phyloP scores from a whole-genome alignment of 2,329 filamentous ascomycete genomes.

The Aspergillus sp. region DNA sequence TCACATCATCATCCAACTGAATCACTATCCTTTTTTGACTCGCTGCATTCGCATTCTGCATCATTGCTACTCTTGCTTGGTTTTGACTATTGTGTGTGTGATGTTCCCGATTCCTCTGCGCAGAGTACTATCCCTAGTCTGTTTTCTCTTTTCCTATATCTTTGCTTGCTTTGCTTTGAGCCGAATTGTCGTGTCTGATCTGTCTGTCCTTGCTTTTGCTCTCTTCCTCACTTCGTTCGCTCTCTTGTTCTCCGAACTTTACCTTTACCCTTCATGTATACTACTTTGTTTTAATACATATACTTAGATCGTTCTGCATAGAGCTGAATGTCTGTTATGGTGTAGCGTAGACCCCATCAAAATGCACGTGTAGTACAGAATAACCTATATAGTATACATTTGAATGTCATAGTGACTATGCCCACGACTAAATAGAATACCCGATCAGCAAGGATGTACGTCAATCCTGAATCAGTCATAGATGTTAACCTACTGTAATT shows the following conservation, averaged over 20 bases:
- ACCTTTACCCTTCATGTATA: not conserved
- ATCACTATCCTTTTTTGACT: not conserved
- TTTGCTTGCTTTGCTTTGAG: not conserved
- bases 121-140: slow-evolving; percentile 8
- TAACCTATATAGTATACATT: too few relatives aligned
- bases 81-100: too few relatives aligned
- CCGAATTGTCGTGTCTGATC: not conserved
- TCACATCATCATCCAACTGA: slow-evolving; percentile 2
- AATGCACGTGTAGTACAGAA: too few relatives aligned
- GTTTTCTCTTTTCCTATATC: not conserved
- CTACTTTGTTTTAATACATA: slow-evolving; percentile 8
- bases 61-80: not conserved
- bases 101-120: not conserved
- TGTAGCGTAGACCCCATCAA: too few relatives aligned
- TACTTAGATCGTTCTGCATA: not conserved
- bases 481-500: too few relatives aligned
- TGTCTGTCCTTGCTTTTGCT: not conserved
- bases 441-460: too few relatives aligned
- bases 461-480: too few relatives aligned
- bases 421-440: too few relatives aligned
- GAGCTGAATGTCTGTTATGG: too few relatives aligned
- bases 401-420: too few relatives aligned
- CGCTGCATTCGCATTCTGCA: not conserved
- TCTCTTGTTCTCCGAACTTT: not conserved
- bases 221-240: not conserved